Base-by-base conservation (phyloP, 352 stramenopile genomes). In the Saprolegnia diclina region DNA sequence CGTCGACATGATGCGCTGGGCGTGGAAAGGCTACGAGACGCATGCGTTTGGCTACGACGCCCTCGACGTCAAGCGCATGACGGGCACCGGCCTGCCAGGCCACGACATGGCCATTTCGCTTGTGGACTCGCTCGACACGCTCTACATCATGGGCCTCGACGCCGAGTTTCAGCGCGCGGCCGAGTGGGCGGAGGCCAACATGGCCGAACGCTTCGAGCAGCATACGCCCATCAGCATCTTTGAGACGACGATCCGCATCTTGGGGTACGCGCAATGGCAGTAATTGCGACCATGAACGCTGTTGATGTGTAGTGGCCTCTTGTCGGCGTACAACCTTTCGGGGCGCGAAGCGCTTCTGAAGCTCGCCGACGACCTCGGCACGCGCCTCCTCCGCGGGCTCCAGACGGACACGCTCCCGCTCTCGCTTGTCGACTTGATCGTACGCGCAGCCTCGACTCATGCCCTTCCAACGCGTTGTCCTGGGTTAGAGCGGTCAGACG, bases 31-130 rank as follows among this genome's bases (percentile, higher is more conserved):
- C 14, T 92, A 92, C 69, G 78, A 83, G 35, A 79, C 76, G 11
- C 80, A 88, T 55, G 84, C 84, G 14, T 92, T 88, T 45, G 81
- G 84, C 56, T 73, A 81, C 61, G 84, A 92, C 73, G 86, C 83
- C 38, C 67, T 92, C 16, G 85, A 92, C 55, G 80, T 91, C 26
- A 74, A 77, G 52, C 77, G 72, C 13, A 86, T 89, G 73, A 79
- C 72, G 19, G 79, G 81, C 32, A 83, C 76, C 3, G 81, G 84
- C 0, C 62, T 89, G 54, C 77, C 77, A 0, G 73, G 74, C 37
- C 82, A 89, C 71, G 84, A 92, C 71, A 87, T 91, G 79, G 84
- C 84, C 10, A 79, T 91, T 62, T 91, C 84, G 29, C 76, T 93
- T 24, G 82, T 91, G 19, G 83, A 93, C 56, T 85, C 85, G 48